Conservation (phyloP, 1,284 basidiomycete genomes). For the Sanghuangporus baumii region DNA sequence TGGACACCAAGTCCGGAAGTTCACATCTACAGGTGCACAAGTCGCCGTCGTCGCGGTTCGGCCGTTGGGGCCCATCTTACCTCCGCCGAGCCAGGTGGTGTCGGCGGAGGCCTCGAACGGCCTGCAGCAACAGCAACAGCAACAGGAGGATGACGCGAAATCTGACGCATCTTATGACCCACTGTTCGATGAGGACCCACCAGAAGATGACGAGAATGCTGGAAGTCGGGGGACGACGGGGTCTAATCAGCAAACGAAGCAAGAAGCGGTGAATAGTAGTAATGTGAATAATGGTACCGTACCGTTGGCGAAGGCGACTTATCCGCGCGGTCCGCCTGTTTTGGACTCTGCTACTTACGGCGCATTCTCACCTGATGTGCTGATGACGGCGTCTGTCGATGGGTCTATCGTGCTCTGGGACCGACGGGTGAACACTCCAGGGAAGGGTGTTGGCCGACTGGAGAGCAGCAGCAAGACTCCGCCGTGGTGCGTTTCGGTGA, state of each 20-base stretch:
- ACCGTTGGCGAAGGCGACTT: conserved; percentile 24
- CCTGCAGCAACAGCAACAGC: conserved; percentile 7
- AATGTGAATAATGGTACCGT: neutral
- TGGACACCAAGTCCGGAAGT: conserved; percentile 75
- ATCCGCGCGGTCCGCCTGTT: conserved; percentile 68
- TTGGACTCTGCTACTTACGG: conserved; percentile 57
- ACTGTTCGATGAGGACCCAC: conserved; percentile 73
- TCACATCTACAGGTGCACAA: conserved; percentile 82
- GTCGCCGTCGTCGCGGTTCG: conserved; percentile 79
- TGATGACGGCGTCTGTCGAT: conserved; percentile 89
- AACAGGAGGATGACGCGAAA: conserved; percentile 53
- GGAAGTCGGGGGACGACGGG: neutral
- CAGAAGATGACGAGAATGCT: conserved; percentile 33
- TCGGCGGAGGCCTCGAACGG: conserved; percentile 10
- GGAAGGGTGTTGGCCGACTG: conserved; percentile 74
- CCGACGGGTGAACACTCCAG: conserved; percentile 59
- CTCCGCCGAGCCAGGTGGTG: conserved; percentile 23
- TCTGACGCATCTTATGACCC: conserved; percentile 77
- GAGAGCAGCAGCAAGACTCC: conserved; percentile 88
- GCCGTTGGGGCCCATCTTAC: conserved; percentile 47
- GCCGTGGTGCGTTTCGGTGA: conserved; percentile 91
- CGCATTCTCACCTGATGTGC: conserved; percentile 74
- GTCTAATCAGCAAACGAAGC: neutral
- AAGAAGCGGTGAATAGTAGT: neutral
- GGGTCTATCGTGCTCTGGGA: conserved; percentile 94